Evolutionary conservation across 805 yeast genomes (phyloP), one percentile per base, ranked within the genome.

Genomic region (Dipodascopsis tothii): DNA sequence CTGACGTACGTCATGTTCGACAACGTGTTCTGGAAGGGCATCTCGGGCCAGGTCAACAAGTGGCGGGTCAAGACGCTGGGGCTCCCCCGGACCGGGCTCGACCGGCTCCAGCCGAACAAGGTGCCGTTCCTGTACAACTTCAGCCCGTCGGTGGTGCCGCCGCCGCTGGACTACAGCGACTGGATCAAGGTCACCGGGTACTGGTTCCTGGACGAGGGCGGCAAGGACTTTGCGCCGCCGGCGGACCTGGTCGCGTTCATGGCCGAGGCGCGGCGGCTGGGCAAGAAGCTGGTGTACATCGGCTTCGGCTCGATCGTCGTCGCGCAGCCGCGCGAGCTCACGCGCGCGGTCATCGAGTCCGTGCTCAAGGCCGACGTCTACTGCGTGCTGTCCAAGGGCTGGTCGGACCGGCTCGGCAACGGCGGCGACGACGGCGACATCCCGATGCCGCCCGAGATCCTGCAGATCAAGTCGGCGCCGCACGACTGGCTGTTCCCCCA

Each of bases 271-370:
- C 66, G 71, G 38, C 56, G 57, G 1, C 80, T 77, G 39, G 66
- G 68, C 1, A 82, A 81, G 60, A 84, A 83, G 58, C 55, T 90
- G 22, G 94, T 87, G 0, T 90, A 90, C 61, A 83, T 90, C 59
- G 97, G 97, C 0, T 90, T 90, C 66, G 97, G 97, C 0, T 86
- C 96, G 0, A 90, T 90, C 60, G 95, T 90, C 4, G 96, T 90
- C 2, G 71, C 80, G 3, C 80, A 90, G 60, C 88, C 96, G 1
- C 73, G 70, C 37, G 81, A 78, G 42, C 71, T 90, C 63, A 86
- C 96, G 1, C 64, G 71, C 50, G 84, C 95, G 0, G 77, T 90
- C 7, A 74, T 80, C 11, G 81, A 81, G 32, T 90, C 95, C 0
- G 95, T 90, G 1, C 50, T 71, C 17, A 77, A 77, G 41, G 81